These are phyloP conservation scores for Aspergillus intermedius DNA, from an alignment of 2,329 filamentous ascomycete species.

Conservation along the genomic window DNA sequence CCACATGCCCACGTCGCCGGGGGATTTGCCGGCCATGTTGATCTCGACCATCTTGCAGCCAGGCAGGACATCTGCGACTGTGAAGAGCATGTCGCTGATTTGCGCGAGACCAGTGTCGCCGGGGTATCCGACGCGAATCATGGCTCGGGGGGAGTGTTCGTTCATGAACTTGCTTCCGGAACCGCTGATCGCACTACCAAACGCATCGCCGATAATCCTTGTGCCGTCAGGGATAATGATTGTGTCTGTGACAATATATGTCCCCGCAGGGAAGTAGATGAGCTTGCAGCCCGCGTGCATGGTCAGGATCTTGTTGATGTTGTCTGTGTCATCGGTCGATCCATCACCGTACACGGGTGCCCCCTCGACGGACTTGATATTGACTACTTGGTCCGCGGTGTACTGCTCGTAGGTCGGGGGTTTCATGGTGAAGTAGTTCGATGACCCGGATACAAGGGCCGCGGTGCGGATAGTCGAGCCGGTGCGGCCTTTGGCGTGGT, in stretches of 20 bases:
- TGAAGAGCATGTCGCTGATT: constrained; percentile 48
- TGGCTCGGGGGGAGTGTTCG: constrained; percentile 37
- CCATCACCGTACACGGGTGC: constrained; percentile 40
- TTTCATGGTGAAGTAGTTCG: constrained; percentile 35
- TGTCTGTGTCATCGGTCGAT: constrained; percentile 30
- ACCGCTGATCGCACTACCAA: constrained; percentile 44
- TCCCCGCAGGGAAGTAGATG: constrained; percentile 51
- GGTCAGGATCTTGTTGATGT: constrained; percentile 29
- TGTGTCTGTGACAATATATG: constrained; percentile 45
- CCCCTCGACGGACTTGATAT: constrained; percentile 40
- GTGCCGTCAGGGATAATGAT: constrained; percentile 44
- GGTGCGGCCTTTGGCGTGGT: constrained; percentile 21
- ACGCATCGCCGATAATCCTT: constrained; percentile 50
- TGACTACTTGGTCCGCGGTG: constrained; percentile 37
- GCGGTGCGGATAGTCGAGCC: constrained; percentile 23
- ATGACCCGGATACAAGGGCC: constrained; percentile 23
- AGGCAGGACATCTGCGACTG: constrained; percentile 42
- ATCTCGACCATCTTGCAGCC: constrained; percentile 43
- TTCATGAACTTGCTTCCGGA: constrained; percentile 42
- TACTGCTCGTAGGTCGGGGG: constrained; percentile 42
- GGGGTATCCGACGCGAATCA: constrained; percentile 46
- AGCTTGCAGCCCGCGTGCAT: constrained; percentile 40
- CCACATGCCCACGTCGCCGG: constrained; percentile 48
- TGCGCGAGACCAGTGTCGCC: constrained; percentile 46
- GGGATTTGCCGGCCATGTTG: constrained; percentile 43